Evolutionary conservation across 1,284 basidiomycete genomes (phyloP), one percentile per base, ranked within the genome.

Genomic region (Austroboletus niveus): DNA sequence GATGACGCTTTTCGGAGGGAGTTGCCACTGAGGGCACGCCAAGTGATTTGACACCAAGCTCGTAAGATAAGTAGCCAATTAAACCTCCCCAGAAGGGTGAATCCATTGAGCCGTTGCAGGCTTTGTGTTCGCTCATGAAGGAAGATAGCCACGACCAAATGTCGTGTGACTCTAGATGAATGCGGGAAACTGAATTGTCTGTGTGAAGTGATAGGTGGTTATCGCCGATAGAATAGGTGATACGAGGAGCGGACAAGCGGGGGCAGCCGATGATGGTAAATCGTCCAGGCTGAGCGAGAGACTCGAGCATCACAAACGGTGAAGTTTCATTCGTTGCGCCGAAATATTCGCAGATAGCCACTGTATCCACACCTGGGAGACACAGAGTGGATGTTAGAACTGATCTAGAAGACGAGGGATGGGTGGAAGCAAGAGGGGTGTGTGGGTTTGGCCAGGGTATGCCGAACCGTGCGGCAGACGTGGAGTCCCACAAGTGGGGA

Each of bases 1-100:
- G 80, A 64, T 87, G 84, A 22, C 65, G 59, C 31, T 63, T 60
- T 11, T 56, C 51, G 42, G 47, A 48, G 30, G 49, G 51, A 20
- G 50, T 47, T 42, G 52, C 62, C 51, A 59, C 62, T 50, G 75
- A 60, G 44, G 72, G 65, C 49, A 81, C 69, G 31, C 69, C 61
- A 31, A 89, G 66, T 3, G 78, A 73, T 35, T 77, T 67, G 7
- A 85, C 75, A n/a, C 88, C 88, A 12, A 89, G 72, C 63, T 90
- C 89, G 60, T 91, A 91, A 62, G 84, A 86, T 45, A 91, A 68
- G 53, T 78, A 81, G 8, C 88, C 88, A 24, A 89, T 68, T 14
- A 91, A 69, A 22, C 88, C 89, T 42, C 87, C 89, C 87, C 89
- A 90, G 62, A 91, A 91, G 0, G 88, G 88, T 32, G 82, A 65